Percentiles rank a stretch among this genome's conserved stretches.
These are phyloP conservation scores for Schwanniomyces vanrijiae DNA, from an alignment of 805 yeast species.

Conservation along the genomic window DNA sequence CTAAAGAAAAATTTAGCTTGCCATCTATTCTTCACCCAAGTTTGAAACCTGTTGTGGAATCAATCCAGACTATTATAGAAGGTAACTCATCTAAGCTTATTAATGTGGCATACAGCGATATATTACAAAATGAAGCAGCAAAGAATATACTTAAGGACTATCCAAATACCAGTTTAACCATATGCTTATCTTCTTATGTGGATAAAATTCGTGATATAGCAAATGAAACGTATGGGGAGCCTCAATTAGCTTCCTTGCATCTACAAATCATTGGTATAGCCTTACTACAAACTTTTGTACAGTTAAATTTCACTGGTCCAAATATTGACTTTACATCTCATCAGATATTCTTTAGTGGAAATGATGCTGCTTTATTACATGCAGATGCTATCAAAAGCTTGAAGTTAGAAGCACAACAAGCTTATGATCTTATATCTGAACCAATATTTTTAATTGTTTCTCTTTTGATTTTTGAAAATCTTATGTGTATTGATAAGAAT, in stretches of 20 bases:
- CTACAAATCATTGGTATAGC: slow-evolving; percentile 53
- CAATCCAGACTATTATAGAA: slow-evolving; percentile 16
- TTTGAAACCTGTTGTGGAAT: slow-evolving; percentile 9
- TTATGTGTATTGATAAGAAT: slow-evolving; percentile 38
- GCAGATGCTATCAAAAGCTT: slow-evolving; percentile 41
- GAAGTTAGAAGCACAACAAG: slow-evolving; percentile 64
- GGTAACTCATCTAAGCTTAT: slow-evolving; percentile 28
- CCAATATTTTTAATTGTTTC: slow-evolving; percentile 36
- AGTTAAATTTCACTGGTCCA: slow-evolving; percentile 85
- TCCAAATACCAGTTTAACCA: slow-evolving; percentile 19
- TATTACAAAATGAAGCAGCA: slow-evolving; percentile 15
- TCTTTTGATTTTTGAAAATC: slow-evolving; percentile 30
- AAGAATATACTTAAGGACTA: slow-evolving; percentile 15
- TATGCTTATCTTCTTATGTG: slow-evolving; percentile 16
- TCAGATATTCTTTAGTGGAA: slow-evolving; percentile 27
- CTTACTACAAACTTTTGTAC: slow-evolving; percentile 66
- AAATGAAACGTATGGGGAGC: slow-evolving; percentile 8
- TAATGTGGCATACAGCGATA: slow-evolving; percentile 14
- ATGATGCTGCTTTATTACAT: slow-evolving; percentile 18
- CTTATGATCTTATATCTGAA: slow-evolving; percentile 52
- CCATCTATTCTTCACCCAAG: slow-evolving; percentile 3
- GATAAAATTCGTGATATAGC: slow-evolving; percentile 10
- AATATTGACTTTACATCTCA: slow-evolving; percentile 40
- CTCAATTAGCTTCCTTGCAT: slow-evolving; percentile 14
- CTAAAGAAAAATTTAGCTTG: slow-evolving; percentile 4